These are phyloP conservation scores for Xylariaceae sp. DNA, from an alignment of 2,329 filamentous ascomycete species.

Conservation along the genomic window DNA sequence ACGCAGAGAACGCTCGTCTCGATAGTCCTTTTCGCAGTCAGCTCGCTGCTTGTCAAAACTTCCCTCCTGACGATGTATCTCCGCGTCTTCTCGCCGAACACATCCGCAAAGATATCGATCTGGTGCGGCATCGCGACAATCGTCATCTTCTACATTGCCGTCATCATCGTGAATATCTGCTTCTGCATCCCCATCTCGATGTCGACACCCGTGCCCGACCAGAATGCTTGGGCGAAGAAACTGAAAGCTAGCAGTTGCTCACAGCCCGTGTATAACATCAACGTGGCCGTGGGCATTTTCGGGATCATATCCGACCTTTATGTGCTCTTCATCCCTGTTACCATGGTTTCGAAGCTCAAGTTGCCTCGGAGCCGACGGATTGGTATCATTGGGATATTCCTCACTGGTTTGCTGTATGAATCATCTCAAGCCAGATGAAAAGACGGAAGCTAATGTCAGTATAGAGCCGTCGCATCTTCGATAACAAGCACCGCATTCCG, in stretches of 20 bases:
- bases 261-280: slow-evolving; percentile 19
- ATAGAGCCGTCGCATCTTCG: slow-evolving; percentile 18
- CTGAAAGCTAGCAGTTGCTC: slow-evolving; percentile 15
- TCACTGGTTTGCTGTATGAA: slow-evolving; percentile 23
- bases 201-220: slow-evolving; percentile 6
- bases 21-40: slow-evolving; percentile 15
- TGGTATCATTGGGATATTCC: slow-evolving; percentile 20
- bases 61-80: slow-evolving; percentile 21
- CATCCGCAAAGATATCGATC: slow-evolving; percentile 14
- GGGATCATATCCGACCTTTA: slow-evolving; percentile 23
- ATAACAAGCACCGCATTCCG: slow-evolving; percentile 20
- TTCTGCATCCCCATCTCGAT: slow-evolving; percentile 17
- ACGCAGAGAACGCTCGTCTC: slow-evolving; percentile 15
- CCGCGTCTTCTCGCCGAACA: slow-evolving; percentile 19
- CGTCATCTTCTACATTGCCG: slow-evolving; percentile 14
- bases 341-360: slow-evolving; percentile 16
- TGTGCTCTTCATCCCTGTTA: slow-evolving; percentile 20
- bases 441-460: background rate
- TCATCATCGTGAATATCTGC: slow-evolving; percentile 15
- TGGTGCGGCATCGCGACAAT: slow-evolving; percentile 19
- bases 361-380: slow-evolving; percentile 16
- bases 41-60: slow-evolving; percentile 20
- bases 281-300: slow-evolving; percentile 17
- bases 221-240: slow-evolving; percentile 12
- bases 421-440: background rate